A percentile compares a stretch with the other conserved stretches of the same genome.
These are phyloP conservation scores for Phaeomoniella chlamydospora DNA, from an alignment of 2,329 filamentous ascomycete genomes.

Conservation along the genomic window DNA sequence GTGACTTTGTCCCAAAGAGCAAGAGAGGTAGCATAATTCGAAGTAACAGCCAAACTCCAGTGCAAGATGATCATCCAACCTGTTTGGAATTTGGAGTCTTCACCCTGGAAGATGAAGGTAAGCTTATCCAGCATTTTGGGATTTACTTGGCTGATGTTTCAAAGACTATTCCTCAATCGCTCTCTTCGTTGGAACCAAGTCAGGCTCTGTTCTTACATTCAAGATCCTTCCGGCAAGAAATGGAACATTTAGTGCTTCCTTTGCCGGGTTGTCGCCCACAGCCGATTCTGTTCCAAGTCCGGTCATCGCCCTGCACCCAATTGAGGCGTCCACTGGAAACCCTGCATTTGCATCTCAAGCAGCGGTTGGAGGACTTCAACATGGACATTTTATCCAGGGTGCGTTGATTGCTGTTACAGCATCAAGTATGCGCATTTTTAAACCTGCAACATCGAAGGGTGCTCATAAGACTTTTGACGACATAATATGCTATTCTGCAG, in stretches of 20 bases:
- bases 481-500: slow-evolving; percentile 65
- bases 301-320: slow-evolving; percentile 64
- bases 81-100: slow-evolving; percentile 83
- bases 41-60: slow-evolving; percentile 33
- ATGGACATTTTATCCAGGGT: slow-evolving; percentile 62
- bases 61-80: slow-evolving; percentile 58
- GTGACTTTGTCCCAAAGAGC: slow-evolving; percentile 61
- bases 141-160: slow-evolving; percentile 12
- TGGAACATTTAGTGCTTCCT: slow-evolving; percentile 56
- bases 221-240: slow-evolving; percentile 65
- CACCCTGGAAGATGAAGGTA: slow-evolving; percentile 76
- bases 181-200: slow-evolving; percentile 78
- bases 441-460: slow-evolving; percentile 72
- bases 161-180: slow-evolving; percentile 79
- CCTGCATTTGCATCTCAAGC: slow-evolving; percentile 61
- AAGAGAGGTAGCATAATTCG: slow-evolving; percentile 58
- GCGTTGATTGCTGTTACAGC: slow-evolving; percentile 63
- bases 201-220: slow-evolving; percentile 74
- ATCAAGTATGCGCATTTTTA: slow-evolving; percentile 72
- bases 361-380: slow-evolving; percentile 61
- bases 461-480: slow-evolving; percentile 83
- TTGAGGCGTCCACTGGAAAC: slow-evolving; percentile 63
- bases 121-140: slow-evolving; percentile 4
- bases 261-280: slow-evolving; percentile 52
- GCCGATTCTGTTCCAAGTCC: slow-evolving; percentile 40